Base-by-base conservation (phyloP, 1,139 yeast species). In the Scheffersomyces parashehatae region DNA sequence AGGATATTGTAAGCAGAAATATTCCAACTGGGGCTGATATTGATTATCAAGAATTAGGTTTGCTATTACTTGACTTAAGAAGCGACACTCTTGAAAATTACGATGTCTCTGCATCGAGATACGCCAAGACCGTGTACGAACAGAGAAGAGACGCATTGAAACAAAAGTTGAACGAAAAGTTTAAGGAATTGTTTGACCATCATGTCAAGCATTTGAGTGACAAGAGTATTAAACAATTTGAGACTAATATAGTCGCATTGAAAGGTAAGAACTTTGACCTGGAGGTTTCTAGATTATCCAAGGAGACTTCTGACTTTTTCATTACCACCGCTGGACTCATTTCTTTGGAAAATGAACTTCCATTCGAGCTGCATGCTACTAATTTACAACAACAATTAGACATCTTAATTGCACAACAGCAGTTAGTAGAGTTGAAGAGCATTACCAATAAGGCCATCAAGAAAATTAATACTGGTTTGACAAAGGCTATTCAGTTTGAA, bases 31-130 rank as follows among this genome's bases (percentile, higher is more conserved):
- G 53, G 24, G 45, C 49, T 4, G 53, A 60, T 8, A 52, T 59
- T 3, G 68, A 71, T 32, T 71, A 68, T 47, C 60, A 65, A 10
- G 67, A 69, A 24, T 51, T 79, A n/a, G 79, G 82, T 0, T 53
- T 58, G 5, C 50, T 59, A 5, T 64, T 84, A 58, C 55, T 59
- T 15, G 67, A 65, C 26, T 64, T 84, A 39, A 70, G 75, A 40
- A 54, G 64, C 3, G 64, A 68, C 9, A 75, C 83, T 4, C 57
- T 88, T 20, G 70, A 65, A 1, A 65, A 70, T 14, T 91, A 80
- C 59, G 95, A 88, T 56, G 56, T 70, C 11, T 73, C 75, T 47
- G 97, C 97, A 1, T 76, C 91, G 1, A 81, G 89, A 43, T 91
- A 91, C 60, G 77, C 81, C 44, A 68, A 73, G 38, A 51, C 76